Evolutionary conservation across 192 early-diverging fungal genomes (phyloP), one percentile per base, ranked within the genome.

Genomic region (Entomortierella lignicola): DNA sequence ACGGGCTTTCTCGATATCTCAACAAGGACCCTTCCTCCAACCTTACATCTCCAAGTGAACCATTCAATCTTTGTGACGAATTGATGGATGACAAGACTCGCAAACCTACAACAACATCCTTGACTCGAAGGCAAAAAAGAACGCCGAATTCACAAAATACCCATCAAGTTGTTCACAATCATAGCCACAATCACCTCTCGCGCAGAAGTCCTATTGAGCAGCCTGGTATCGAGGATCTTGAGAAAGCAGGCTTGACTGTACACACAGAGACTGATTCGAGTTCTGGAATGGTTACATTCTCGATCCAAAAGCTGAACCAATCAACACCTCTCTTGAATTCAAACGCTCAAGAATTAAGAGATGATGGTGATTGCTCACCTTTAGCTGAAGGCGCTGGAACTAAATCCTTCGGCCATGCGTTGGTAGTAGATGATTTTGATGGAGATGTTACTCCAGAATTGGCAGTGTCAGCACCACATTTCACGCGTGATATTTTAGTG

Each of bases 341-440:
- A n/a, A n/a, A n/a, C n/a, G n/a, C n/a, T n/a, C n/a, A n/a, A n/a
- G n/a, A n/a, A n/a, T n/a, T n/a, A n/a, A n/a, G n/a, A n/a, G n/a
- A n/a, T n/a, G n/a, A n/a, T n/a, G n/a, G n/a, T n/a, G n/a, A n/a
- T n/a, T n/a, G n/a, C n/a, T n/a, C n/a, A n/a, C n/a, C n/a, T n/a
- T n/a, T n/a, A n/a, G n/a, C n/a, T n/a, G n/a, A n/a, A n/a, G n/a
- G n/a, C n/a, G n/a, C n/a, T n/a, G n/a, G n/a, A 20, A 59, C 57
- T 42, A n/a, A 13, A 37, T 23, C 80, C 15, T 68, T 96, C 2
- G 94, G 93, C 8, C 85, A 86, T 30, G 82, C 85, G 1, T 64
- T 89, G 20, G 85, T 71, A 5, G 43, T 69, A 0, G 94, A 93
- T n/a, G 89, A 94, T 63, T 96, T 94, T 67, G 71, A 84, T 74